These are phyloP conservation scores for Wickerhamomyces bisporus DNA, from an alignment of 805 yeast genomes.

Conservation along the genomic window DNA sequence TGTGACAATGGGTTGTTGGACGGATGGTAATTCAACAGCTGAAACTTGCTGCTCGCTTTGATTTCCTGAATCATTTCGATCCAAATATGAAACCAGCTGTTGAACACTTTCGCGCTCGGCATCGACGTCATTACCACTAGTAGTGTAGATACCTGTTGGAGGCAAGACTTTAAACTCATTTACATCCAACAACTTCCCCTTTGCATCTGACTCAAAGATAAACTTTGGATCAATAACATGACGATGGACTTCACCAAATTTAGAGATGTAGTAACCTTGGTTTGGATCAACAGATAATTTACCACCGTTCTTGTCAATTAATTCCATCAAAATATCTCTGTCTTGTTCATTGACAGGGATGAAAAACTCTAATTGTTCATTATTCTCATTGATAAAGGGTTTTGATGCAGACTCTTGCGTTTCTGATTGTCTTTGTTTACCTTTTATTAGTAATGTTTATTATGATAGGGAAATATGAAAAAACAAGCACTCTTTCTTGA, in stretches of 20 bases:
- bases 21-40: not conserved
- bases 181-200: conserved; percentile 8
- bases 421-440: not conserved
- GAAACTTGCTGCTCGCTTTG: too few species aligned
- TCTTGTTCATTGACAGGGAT: conserved; percentile 18
- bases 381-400: conserved; percentile 4
- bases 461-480: too few species aligned
- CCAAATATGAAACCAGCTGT: conserved; percentile 12
- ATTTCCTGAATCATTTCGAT: conserved; percentile 1
- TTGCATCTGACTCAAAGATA: conserved; percentile 14
- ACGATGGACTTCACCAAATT: conserved; percentile 13
- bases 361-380: conserved; percentile 15
- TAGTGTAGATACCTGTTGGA: conserved; percentile 2
- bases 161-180: conserved; percentile 13
- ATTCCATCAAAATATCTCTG: conserved; percentile 8
- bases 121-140: conserved; percentile 1
- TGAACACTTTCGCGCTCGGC: conserved; percentile 7
- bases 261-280: conserved; percentile 16
- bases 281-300: conserved; percentile 7
- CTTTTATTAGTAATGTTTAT: not conserved
- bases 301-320: conserved; percentile 19
- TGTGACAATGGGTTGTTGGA: not conserved
- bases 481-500: too few species aligned
- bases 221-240: conserved; percentile 19
- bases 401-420: not conserved